Evolutionary conservation across 2,329 filamentous ascomycete genomes (phyloP).

Genomic region (Colletotrichum musicola): DNA sequence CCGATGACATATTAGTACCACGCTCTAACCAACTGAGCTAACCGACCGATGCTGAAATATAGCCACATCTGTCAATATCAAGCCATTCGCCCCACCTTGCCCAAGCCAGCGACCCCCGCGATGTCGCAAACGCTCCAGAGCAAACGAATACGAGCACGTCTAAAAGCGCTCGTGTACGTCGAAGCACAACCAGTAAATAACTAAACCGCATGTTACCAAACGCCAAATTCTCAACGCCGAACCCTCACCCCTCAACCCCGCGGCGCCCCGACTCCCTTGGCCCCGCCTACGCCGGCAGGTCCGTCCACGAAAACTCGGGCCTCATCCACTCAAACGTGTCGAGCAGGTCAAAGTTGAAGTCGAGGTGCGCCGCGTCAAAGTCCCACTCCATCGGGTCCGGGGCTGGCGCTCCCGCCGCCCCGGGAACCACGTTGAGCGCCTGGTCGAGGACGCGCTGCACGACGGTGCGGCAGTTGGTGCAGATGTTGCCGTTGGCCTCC

Average conservation of each 20-base stretch:
- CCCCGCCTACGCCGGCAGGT: neutral
- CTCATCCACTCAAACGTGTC: conserved; percentile 64
- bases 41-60: too few species aligned
- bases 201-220: too few species aligned
- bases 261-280: neutral
- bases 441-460: conserved; percentile 65
- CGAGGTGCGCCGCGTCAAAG: conserved; percentile 41
- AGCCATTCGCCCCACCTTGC: too few species aligned
- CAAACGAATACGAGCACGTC: too few species aligned
- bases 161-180: too few species aligned
- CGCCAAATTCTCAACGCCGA: neutral
- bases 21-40: conserved; percentile 15
- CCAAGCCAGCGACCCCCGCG: too few species aligned
- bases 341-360: conserved; percentile 62
- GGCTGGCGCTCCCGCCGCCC: conserved; percentile 18
- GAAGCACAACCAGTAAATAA: too few species aligned
- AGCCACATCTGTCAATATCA: too few species aligned
- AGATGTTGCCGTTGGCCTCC: conserved; percentile 61
- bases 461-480: conserved; percentile 58
- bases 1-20: conserved; percentile 13
- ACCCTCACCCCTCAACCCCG: neutral
- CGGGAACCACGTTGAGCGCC: conserved; percentile 55
- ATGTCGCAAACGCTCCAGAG: too few species aligned
- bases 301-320: conserved; percentile 39
- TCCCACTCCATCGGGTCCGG: conserved; percentile 50